These are phyloP conservation scores for Rhododendron williamsianum DNA, from an alignment of 148 eudicot genomes.

Conservation along the genomic window DNA sequence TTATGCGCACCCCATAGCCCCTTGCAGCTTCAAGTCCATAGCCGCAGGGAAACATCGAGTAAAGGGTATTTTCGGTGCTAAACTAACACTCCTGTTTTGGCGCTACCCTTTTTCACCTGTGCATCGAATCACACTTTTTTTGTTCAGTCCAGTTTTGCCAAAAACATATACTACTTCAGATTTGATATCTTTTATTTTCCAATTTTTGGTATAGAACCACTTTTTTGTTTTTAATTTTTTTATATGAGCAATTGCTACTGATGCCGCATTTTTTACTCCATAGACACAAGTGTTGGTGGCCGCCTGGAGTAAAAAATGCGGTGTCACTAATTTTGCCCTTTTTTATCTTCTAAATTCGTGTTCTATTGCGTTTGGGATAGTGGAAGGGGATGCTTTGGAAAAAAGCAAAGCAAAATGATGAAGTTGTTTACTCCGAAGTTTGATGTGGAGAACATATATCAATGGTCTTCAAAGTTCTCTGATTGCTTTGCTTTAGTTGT, in stretches of 20 bases:
- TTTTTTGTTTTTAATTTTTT: no score
- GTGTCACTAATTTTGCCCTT: no score
- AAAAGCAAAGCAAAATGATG: slow-evolving; percentile 13
- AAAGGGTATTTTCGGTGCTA: slow-evolving; percentile 15
- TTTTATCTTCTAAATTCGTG: no score
- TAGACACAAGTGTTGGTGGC: no score
- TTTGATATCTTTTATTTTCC: no score
- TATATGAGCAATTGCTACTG: no score
- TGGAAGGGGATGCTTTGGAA: neutral
- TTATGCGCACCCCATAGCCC: slow-evolving; percentile 8
- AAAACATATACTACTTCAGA: neutral
- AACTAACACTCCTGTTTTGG: neutral
- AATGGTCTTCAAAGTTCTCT: slow-evolving; percentile 16
- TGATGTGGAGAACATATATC: neutral
- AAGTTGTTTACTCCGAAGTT: slow-evolving; percentile 8
- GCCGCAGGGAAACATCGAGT: slow-evolving; percentile 15
- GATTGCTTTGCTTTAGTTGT: slow-evolving; percentile 10
- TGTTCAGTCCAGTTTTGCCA: slow-evolving; percentile 6
- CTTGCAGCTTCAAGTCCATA: slow-evolving; percentile 5
- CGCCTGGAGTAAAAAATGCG: no score
- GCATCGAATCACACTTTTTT: neutral
- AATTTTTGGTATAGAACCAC: neutral
- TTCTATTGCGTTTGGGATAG: neutral
- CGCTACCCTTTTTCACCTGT: neutral
- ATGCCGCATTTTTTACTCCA: no score